Evolutionary conservation across 208 protist genomes (phyloP).

Genomic region (Histomonas meleagridis): DNA sequence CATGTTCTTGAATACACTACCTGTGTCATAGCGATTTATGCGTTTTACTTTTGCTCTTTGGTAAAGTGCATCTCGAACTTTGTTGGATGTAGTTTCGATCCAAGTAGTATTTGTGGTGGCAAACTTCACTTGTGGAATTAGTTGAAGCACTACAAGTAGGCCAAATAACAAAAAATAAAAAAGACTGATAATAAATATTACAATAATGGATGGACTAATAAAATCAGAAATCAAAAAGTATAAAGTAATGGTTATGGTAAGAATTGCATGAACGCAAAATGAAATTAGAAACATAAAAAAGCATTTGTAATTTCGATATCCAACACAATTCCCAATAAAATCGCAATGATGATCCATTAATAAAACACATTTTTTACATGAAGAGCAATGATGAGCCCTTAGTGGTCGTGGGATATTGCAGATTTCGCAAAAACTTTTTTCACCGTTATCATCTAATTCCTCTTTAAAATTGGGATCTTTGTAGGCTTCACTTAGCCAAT

Average conservation of each 20-base stretch:
- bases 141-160: not conserved
- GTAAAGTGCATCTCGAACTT: not conserved
- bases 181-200: not conserved
- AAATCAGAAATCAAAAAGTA: not conserved
- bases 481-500: not conserved
- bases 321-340: slow-evolving; percentile 35
- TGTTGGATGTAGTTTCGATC: not conserved
- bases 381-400: not conserved
- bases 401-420: slow-evolving; percentile 3
- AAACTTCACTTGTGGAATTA: not conserved
- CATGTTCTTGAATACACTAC: not conserved
- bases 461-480: slow-evolving; percentile 21
- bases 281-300: not conserved
- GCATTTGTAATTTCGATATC: slow-evolving; percentile 11
- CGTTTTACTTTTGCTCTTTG: too few relatives aligned
- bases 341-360: slow-evolving; percentile 33
- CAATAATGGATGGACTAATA: too few relatives aligned
- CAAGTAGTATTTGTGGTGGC: not conserved
- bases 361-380: slow-evolving; percentile 17
- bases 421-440: slow-evolving; percentile 6
- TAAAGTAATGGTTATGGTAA: not conserved
- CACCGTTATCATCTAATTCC: not conserved
- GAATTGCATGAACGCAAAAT: not conserved
- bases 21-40: not conserved
- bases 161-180: not conserved